Evolutionary conservation across 768 basidiomycete species (phyloP).

Genomic region (Dictyophora rubrovolvata): DNA sequence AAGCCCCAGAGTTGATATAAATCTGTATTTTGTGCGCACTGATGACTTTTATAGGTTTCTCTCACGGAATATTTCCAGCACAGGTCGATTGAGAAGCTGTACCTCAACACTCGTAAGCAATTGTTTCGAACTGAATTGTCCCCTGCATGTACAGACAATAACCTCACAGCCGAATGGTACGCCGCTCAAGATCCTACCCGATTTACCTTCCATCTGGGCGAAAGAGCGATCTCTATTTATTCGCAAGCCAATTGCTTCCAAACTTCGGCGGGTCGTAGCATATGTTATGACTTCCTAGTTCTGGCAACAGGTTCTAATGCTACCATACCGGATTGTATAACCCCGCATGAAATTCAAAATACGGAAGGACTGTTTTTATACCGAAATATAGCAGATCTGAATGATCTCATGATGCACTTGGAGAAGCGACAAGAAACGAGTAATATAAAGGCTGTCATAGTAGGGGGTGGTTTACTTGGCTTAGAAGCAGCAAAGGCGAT

Average conservation of each 20-base stretch:
- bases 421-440: slow-evolving; percentile 30
- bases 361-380: slow-evolving; percentile 61
- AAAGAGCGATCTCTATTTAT: slow-evolving; percentile 33
- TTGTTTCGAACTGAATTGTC: not conserved
- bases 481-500: slow-evolving; percentile 68
- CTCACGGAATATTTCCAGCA: slow-evolving; percentile 56
- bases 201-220: slow-evolving; percentile 43
- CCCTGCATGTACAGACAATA: not conserved
- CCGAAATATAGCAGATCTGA: slow-evolving; percentile 59
- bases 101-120: slow-evolving; percentile 38
- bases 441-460: slow-evolving; percentile 35
- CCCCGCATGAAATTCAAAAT: slow-evolving; percentile 26
- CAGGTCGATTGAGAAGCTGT: slow-evolving; percentile 47
- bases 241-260: slow-evolving; percentile 31
- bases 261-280: slow-evolving; percentile 33
- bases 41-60: not conserved
- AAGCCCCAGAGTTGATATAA: slow-evolving; percentile 5
- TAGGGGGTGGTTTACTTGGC: slow-evolving; percentile 65
- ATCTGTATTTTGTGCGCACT: not conserved
- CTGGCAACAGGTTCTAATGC: slow-evolving; percentile 64
- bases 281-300: slow-evolving; percentile 52
- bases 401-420: slow-evolving; percentile 51
- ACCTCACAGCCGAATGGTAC: slow-evolving; percentile 43
- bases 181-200: slow-evolving; percentile 43
- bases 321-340: slow-evolving; percentile 47